Base-by-base conservation (phyloP, 2,329 filamentous ascomycete species). In the Xylogone sp. region DNA sequence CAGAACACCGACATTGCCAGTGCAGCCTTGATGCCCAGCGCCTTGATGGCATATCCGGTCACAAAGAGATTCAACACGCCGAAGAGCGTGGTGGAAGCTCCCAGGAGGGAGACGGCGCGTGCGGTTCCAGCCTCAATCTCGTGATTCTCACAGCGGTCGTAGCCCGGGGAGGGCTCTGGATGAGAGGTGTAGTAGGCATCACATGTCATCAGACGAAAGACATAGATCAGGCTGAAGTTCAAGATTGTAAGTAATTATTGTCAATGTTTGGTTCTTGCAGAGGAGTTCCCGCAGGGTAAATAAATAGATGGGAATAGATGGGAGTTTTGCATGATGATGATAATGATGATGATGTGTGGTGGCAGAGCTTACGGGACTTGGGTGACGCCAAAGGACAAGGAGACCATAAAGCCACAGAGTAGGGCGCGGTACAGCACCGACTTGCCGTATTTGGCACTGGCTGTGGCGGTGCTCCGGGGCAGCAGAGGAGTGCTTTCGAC, bases 161-260 rank as follows among this genome's bases (percentile, higher is more conserved):
- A 72, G 3, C 65, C 59, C 1, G 73, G 75, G 9, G 68, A 58
- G 46, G 71, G 79, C 0, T 76, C 73, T 12, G 78, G 74, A 59
- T 87, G 79, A 2, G 71, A 71, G 31, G 75, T 70, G 67, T 88
- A 90, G 64, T 83, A 90, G 48, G 79, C 76, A 50, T 89, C 82
- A 67, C 86, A 90, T 46, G 82, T 83, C 84, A 89, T 88, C 1
- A 87, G 64, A 52, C 83, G 82, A 59, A 89, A 88, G 21, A 85
- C 82, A 65, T 86, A 87, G 44, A 87, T 66, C 5, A 78, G 22
- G 18, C 58, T 59, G 45, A 31, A 8, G 27, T 13, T 39, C 10
- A 39, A 39, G n/a, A 7, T 39, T 13, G 34, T 39, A 39, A 39
- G 34, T 16, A 39, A 7, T 39, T 27, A 10, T 18, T 39, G 27